Evolutionary conservation across 23 red algal species (phyloP).

Genomic region (Gracilaria vermiculophylla): DNA sequence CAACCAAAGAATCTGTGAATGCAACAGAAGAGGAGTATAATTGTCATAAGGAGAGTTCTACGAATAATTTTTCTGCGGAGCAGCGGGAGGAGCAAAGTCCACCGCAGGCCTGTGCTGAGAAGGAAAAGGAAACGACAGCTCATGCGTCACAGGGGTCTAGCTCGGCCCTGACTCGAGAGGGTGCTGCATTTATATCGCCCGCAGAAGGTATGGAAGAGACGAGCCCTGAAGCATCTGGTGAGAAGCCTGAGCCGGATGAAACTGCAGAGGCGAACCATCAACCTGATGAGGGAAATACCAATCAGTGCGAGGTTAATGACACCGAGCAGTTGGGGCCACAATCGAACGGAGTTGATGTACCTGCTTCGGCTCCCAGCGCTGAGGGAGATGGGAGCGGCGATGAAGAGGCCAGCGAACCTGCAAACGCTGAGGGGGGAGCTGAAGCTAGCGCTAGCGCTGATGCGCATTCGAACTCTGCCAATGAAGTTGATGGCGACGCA

Average conservation of each 20-base stretch:
- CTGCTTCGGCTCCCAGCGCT: neutral
- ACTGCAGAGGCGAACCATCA: neutral
- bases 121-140: neutral
- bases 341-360: neutral
- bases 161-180: neutral
- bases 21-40: neutral
- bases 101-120: neutral
- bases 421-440: neutral
- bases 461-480: no score
- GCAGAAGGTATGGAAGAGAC: neutral
- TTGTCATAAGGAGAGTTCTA: no score
- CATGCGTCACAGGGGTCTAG: neutral
- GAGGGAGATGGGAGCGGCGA: neutral
- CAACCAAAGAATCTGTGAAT: neutral
- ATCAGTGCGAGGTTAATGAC: neutral
- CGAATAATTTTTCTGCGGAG: no score
- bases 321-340: neutral
- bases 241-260: neutral
- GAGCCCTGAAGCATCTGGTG: neutral
- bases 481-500: no score
- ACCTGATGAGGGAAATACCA: neutral
- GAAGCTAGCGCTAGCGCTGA: neutral
- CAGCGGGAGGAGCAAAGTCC: neutral
- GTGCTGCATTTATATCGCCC: neutral
- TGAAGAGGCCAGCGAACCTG: neutral